Conservation (phyloP, 805 yeast genomes). For the Geotrichum ghanense region DNA sequence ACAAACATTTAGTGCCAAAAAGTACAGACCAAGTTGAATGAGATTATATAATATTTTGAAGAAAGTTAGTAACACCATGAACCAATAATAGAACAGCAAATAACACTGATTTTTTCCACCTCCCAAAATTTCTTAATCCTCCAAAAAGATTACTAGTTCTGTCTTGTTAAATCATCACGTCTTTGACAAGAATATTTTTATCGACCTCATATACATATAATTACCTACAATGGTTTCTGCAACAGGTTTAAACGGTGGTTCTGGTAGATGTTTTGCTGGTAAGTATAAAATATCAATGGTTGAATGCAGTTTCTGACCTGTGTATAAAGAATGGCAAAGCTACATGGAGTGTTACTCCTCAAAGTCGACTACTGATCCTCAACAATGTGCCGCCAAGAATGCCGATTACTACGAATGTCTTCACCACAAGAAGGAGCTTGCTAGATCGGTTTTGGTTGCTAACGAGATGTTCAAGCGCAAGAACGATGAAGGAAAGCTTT, state of each 20-base stretch:
- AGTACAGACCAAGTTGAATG: no score
- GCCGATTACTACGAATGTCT: slow-evolving; percentile 41
- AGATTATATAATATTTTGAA: no score
- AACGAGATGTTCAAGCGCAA: slow-evolving; percentile 1
- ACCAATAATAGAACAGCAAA: background rate
- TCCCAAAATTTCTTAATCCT: background rate
- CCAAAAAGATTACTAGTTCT: background rate
- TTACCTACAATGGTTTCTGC: slow-evolving; percentile 1
- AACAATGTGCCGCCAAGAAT: slow-evolving; percentile 31
- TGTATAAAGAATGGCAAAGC: slow-evolving; percentile 30
- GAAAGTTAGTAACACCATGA: no score
- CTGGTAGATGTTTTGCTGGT: slow-evolving; percentile 36
- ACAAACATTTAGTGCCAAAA: no score
- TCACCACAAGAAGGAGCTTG: slow-evolving; percentile 35
- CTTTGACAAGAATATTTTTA: background rate
- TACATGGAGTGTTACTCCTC: slow-evolving; percentile 37
- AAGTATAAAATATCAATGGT: no score
- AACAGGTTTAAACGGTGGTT: slow-evolving; percentile 25
- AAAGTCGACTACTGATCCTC: slow-evolving; percentile 26
- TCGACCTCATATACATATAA: background rate
- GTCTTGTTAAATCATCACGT: background rate
- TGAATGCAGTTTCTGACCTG: slow-evolving; percentile 23
- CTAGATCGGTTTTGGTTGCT: slow-evolving; percentile 1
- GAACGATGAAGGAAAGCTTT: background rate
- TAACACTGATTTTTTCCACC: background rate